phyloP scores from a whole-genome alignment of 441 rosid genomes.

The Adansonia gregorii region DNA sequence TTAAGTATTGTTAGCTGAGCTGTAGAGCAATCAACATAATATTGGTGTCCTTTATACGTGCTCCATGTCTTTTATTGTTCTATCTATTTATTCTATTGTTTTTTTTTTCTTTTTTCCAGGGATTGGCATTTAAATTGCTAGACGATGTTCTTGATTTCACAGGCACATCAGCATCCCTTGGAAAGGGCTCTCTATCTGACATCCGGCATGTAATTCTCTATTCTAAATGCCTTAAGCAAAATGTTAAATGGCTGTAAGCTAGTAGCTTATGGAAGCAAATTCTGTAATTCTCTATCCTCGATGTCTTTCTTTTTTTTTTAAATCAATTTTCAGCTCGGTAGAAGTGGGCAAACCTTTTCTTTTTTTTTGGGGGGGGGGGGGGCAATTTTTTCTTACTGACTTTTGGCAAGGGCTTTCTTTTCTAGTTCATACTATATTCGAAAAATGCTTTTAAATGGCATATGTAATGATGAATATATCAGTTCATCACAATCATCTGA shows the following conservation, averaged over 20 bases:
- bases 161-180: conserved; percentile 90
- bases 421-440: background rate
- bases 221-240: conserved; percentile 20
- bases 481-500: conserved; percentile 19
- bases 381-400: background rate
- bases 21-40: too few species aligned
- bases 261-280: conserved; percentile 9
- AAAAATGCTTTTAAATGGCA: background rate
- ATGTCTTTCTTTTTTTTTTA: too few species aligned
- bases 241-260: background rate
- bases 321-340: too few species aligned
- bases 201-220: conserved; percentile 69
- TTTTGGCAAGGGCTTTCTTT: background rate
- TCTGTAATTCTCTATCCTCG: too few species aligned
- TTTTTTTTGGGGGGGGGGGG: too few species aligned
- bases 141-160: conserved; percentile 96
- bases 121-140: conserved; percentile 88
- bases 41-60: background rate
- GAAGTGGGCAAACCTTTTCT: too few species aligned
- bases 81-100: background rate
- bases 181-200: conserved; percentile 93
- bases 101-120: conserved; percentile 36
- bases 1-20: too few species aligned
- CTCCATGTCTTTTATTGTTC: background rate
- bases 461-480: conserved; percentile 13